Evolutionary conservation across 163 green algal genomes (phyloP).

Genomic region (Scenedesmus sp.): DNA sequence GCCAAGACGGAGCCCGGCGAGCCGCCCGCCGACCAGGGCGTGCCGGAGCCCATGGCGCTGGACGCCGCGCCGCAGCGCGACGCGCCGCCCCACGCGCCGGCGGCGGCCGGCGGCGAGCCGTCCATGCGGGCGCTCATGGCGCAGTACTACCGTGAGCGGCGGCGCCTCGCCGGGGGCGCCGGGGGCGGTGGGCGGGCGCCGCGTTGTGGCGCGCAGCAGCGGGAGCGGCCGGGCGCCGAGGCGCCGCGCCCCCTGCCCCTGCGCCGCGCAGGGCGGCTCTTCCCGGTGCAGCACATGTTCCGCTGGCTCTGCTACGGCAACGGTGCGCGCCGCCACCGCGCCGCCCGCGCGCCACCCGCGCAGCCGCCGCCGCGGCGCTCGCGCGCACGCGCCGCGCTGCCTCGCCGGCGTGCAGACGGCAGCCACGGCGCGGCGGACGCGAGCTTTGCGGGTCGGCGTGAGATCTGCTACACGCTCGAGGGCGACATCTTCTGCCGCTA

Average conservation of each 20-base stretch:
- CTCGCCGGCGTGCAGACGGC: constrained; percentile 22
- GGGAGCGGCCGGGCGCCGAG: background rate
- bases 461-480: constrained; percentile 99
- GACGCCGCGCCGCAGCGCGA: constrained; percentile 7
- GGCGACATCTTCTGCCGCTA: constrained; percentile 99
- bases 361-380: background rate
- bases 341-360: background rate
- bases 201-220: too few species aligned
- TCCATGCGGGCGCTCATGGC: constrained; percentile 38
- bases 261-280: constrained; percentile 75
- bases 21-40: too few species aligned
- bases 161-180: too few species aligned
- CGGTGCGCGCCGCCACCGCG: constrained; percentile 59
- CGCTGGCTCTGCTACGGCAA: constrained; percentile 94
- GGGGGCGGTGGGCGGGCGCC: too few species aligned
- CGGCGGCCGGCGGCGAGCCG: background rate
- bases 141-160: constrained; percentile 47
- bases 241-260: background rate
- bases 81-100: background rate
- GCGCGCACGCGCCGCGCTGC: background rate
- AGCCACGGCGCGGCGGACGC: constrained; percentile 73
- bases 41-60: too few species aligned
- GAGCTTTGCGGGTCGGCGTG: constrained; percentile 81
- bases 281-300: constrained; percentile 84
- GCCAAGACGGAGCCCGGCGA: constrained; percentile 26